Percentiles rank a stretch among this genome's conserved stretches.
Conservation (phyloP, 768 basidiomycete species). For the Rhizopogon vesiculosus region DNA sequence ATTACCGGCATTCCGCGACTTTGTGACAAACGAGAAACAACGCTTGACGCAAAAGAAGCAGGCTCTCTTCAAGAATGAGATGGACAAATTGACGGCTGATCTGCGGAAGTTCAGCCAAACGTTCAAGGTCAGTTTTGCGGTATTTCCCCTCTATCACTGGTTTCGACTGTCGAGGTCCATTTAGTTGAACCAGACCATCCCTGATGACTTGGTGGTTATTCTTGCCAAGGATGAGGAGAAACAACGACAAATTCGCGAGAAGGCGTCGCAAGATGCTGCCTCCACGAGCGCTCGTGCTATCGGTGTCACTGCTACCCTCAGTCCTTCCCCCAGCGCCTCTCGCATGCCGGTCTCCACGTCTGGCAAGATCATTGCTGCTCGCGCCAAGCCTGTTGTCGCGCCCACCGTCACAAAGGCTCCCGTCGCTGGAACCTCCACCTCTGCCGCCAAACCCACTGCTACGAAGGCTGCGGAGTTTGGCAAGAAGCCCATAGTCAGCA, state of each 20-base stretch:
- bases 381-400: constrained; percentile 24
- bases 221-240: constrained; percentile 92
- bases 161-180: not conserved
- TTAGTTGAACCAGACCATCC: constrained; percentile 91
- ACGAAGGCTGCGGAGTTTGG: constrained; percentile 26
- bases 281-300: constrained; percentile 68
- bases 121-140: constrained; percentile 74
- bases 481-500: constrained; percentile 48
- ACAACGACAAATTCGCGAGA: constrained; percentile 79
- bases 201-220: constrained; percentile 89
- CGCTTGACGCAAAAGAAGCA: constrained; percentile 88
- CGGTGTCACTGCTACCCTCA: constrained; percentile 39
- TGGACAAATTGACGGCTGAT: constrained; percentile 93
- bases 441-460: constrained; percentile 25
- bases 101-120: constrained; percentile 87
- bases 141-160: not conserved
- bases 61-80: constrained; percentile 83
- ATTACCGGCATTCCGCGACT: constrained; percentile 83
- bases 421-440: constrained; percentile 11
- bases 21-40: constrained; percentile 89
- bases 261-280: constrained; percentile 62
- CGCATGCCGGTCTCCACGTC: constrained; percentile 29
- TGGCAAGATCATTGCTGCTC: constrained; percentile 22
- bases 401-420: constrained; percentile 22
- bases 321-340: constrained; percentile 43